Base-by-base conservation (phyloP, 352 stramenopile species). In the Phytophthora sp. region DNA sequence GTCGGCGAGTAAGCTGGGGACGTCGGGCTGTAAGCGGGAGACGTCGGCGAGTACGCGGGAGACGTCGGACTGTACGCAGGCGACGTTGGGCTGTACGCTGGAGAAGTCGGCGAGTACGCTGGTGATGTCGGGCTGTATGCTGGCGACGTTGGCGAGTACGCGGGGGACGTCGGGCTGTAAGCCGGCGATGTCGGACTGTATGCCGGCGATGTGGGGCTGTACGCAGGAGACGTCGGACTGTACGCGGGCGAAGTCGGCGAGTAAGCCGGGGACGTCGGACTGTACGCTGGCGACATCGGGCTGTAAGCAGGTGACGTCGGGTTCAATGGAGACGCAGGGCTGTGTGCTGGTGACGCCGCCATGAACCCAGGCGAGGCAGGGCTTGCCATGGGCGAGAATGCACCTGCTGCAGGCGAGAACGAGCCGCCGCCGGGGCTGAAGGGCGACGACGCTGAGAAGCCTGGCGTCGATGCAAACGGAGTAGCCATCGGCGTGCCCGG, bases 201-300 rank as follows among this genome's bases (percentile, higher is more conserved):
- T 1, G 77, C 76, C 8, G 84, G 86, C 2, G 72, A 89, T 10
- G 69, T 91, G 3, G 83, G 84, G 2, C 54, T 76, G 62, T 97
- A 96, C 3, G 83, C 84, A 8, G 87, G 87, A 1, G 79, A 90
- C 0, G 88, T 96, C 39, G 88, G 86, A 3, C 46, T 82, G 69
- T 97, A 97, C 0, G 89, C 84, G 4, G 92, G 91, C 0, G 70
- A 89, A 10, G 88, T 97, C 6, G 89, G 87, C 10, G 58, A 86
- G 64, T 95, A 94, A 9, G 76, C 76, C 15, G 84, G 86, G n/a
- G 74, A 90, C 13, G 69, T 91, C 20, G 82, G 82, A 32, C 67
- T 82, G 77, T 98, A 98, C 11, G 90, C 93, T 24, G 96, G 94
- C 24, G 79, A 91, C 81, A 88, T 91, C 11, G 82, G 79, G 26